phyloP scores from a whole-genome alignment of 2,329 filamentous ascomycete species.

The Fusarium acutatum region DNA sequence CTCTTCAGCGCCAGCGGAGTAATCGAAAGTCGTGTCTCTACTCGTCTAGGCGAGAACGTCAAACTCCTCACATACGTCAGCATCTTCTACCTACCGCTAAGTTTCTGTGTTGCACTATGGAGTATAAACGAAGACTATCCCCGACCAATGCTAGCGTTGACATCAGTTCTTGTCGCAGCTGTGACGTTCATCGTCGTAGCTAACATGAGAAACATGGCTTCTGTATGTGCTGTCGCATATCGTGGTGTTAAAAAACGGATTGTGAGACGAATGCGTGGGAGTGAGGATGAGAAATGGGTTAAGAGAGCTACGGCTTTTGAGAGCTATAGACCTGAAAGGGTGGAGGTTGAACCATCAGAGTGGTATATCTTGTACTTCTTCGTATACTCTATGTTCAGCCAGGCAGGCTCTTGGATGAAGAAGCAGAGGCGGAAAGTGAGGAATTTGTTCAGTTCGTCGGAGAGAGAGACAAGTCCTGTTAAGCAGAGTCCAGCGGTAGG shows the following conservation, averaged over 20 bases:
- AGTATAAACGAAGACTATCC: neutral
- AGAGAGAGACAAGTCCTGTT: neutral
- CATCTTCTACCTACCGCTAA: conserved; percentile 51
- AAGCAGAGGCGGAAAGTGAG: neutral
- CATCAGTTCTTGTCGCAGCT: neutral
- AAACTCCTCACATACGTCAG: conserved; percentile 50
- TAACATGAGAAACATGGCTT: neutral
- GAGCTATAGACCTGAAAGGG: neutral
- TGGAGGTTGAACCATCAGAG: conserved; percentile 1
- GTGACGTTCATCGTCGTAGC: neutral
- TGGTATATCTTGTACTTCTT: neutral
- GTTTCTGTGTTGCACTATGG: conserved; percentile 42
- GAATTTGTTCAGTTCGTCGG: neutral
- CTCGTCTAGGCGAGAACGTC: conserved; percentile 46
- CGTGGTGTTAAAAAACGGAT: neutral
- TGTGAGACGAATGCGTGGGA: neutral
- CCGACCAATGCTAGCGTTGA: neutral
- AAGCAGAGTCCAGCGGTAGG: neutral
- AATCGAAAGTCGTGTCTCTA: neutral
- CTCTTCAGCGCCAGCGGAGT: conserved; percentile 3
- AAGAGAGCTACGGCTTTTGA: neutral
- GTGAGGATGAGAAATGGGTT: neutral
- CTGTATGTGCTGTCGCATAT: neutral
- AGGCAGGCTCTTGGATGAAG: neutral
- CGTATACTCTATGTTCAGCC: neutral